phyloP scores from a whole-genome alignment of 2,329 filamentous ascomycete species.

The Colletotrichum gloeosporioides region DNA sequence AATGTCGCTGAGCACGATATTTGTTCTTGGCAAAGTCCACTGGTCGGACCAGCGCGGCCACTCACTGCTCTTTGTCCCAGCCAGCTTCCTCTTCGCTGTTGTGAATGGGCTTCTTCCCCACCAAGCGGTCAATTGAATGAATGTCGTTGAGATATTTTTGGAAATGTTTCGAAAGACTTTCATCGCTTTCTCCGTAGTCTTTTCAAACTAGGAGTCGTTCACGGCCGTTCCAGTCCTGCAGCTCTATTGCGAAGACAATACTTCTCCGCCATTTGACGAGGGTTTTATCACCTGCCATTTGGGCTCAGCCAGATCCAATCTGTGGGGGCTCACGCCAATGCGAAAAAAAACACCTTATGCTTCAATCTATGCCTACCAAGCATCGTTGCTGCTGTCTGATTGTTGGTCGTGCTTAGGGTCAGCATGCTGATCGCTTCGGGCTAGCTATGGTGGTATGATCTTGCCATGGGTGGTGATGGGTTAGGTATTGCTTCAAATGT shows the following conservation, averaged over 20 bases:
- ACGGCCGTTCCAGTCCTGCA: background rate
- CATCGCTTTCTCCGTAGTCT: background rate
- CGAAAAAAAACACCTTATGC: background rate
- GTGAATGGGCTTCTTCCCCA: background rate
- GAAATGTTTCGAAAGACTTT: background rate
- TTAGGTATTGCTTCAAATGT: background rate
- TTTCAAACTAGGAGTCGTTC: background rate
- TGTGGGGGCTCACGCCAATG: background rate
- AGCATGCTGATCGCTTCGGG: background rate
- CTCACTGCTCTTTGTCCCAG: background rate
- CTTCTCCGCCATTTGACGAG: background rate
- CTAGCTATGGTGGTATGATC: background rate
- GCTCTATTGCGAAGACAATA: background rate
- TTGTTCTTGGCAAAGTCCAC: constrained; percentile 4
- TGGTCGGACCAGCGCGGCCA: background rate
- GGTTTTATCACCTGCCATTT: background rate
- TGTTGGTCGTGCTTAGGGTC: background rate
- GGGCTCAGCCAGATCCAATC: background rate
- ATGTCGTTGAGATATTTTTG: background rate
- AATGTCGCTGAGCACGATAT: background rate
- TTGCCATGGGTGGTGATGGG: background rate
- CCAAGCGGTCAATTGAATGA: background rate
- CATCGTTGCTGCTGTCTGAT: background rate
- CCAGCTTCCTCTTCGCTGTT: background rate
- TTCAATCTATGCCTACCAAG: background rate